Base-by-base conservation (phyloP, 2,329 filamentous ascomycete species). In the Penicillium paneum region DNA sequence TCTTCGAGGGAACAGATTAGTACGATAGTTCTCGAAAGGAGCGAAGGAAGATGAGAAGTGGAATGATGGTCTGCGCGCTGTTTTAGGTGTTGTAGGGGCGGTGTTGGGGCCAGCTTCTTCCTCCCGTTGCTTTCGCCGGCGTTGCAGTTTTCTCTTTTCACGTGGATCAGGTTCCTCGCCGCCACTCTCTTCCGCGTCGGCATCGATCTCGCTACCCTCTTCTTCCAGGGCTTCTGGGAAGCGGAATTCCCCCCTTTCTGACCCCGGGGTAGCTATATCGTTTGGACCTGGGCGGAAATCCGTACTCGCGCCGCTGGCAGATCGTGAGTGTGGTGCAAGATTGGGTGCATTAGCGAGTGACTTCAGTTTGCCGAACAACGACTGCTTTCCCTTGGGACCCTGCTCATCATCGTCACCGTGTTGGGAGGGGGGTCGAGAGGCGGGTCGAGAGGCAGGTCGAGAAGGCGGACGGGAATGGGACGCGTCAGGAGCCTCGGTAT, bases 101-200 rank as follows among this genome's bases (percentile, higher is more conserved):
- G 89, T 88, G 56, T 84, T 79, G 56, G 71, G 79, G 57, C 68
- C 85, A 73, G 67, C 79, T 65, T 69, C 65, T 19, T 66, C 62
- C 21, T 72, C 80, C 72, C 75, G 81, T 78, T 70, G 82, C 62
- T 85, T 78, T 59, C 82, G 80, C 61, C 80, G 85, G 67, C 83
- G 84, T 58, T 57, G 42, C 10, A 53, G 49, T 44, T 85, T 86
- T 71, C 81, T 86, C 72, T 83, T 89, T 31, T 78, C 78, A 58
- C 81, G 82, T 2, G 28, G 73, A 66, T 49, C 78, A 17, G 76
- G 75, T n/a, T 80, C 81, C 67, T 96, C 92, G 49, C 91, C 90
- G 0, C 86, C 89, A 41, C 91, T 96, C 68, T 94, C 90, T 69
- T 96, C 92, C 1, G 87, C 90, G 70, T 94, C 90, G 0, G 88